Conservation (phyloP, 2,329 filamentous ascomycete genomes). For the Aspergillus unguis region DNA sequence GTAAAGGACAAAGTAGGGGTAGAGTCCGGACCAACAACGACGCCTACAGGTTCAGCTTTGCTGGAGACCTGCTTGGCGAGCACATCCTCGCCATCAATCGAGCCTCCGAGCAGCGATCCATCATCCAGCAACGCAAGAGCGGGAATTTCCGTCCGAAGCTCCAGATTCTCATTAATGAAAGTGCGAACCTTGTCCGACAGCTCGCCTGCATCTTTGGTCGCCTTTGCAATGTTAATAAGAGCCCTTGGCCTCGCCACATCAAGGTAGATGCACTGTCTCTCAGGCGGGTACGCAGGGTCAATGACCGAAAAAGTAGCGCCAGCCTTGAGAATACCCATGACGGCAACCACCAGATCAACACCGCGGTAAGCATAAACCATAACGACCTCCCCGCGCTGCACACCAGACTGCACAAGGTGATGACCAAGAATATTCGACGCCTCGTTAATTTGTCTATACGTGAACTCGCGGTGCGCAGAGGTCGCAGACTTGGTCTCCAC, state of each 20-base stretch:
- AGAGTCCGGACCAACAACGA: slow-evolving; percentile 82
- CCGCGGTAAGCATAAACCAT: slow-evolving; percentile 87
- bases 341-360: slow-evolving; percentile 71
- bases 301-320: slow-evolving; percentile 61
- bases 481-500: slow-evolving; percentile 57
- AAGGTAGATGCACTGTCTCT: slow-evolving; percentile 76
- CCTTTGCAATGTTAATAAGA: slow-evolving; percentile 69
- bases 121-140: slow-evolving; percentile 68
- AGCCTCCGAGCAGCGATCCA: slow-evolving; percentile 69
- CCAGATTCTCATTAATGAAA: slow-evolving; percentile 71
- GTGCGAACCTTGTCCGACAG: slow-evolving; percentile 57
- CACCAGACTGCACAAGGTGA: slow-evolving; percentile 69
- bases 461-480: slow-evolving; percentile 65
- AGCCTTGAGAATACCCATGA: slow-evolving; percentile 70
- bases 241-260: slow-evolving; percentile 73
- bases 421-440: slow-evolving; percentile 77
- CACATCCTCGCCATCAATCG: slow-evolving; percentile 63
- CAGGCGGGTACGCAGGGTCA: slow-evolving; percentile 78
- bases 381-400: slow-evolving; percentile 78
- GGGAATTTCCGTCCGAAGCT: slow-evolving; percentile 71
- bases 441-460: slow-evolving; percentile 82
- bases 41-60: slow-evolving; percentile 60
- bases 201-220: slow-evolving; percentile 64
- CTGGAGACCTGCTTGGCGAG: slow-evolving; percentile 54
- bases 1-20: slow-evolving; percentile 73